These are phyloP conservation scores for Dendrobium chrysotoxum DNA, from an alignment of 106 monocot species.

Conservation along the genomic window DNA sequence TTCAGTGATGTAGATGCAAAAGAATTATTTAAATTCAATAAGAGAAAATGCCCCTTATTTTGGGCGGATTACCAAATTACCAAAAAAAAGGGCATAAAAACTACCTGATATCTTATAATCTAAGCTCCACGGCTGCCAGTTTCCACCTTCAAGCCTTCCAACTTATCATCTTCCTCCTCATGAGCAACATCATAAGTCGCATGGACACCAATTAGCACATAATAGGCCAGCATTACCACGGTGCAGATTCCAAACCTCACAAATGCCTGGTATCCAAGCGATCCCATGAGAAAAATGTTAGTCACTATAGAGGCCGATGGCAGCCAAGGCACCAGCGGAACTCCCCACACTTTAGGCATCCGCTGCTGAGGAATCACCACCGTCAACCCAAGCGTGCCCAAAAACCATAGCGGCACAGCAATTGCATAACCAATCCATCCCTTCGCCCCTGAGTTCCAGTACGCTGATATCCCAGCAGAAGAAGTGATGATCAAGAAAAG, in stretches of 20 bases:
- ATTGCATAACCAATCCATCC: slow-evolving; percentile 30
- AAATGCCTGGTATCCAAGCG: slow-evolving; percentile 20
- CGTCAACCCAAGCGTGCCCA: slow-evolving; percentile 19
- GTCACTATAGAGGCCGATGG: slow-evolving; percentile 31
- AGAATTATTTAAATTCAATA: not conserved
- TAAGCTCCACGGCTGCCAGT: slow-evolving; percentile 4
- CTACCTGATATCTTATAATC: not conserved
- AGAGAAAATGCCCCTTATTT: not conserved
- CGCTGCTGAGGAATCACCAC: slow-evolving; percentile 16
- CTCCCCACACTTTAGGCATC: slow-evolving; percentile 28
- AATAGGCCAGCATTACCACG: slow-evolving; percentile 22
- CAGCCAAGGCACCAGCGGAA: slow-evolving; percentile 33
- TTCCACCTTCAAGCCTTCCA: slow-evolving; percentile 3
- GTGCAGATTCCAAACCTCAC: slow-evolving; percentile 31
- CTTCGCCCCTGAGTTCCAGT: slow-evolving; percentile 18
- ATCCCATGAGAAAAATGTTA: slow-evolving; percentile 33
- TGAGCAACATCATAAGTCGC: slow-evolving; percentile 28
- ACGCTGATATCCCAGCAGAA: slow-evolving; percentile 18
- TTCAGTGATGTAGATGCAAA: not conserved
- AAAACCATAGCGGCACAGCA: slow-evolving; percentile 18
- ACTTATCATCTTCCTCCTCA: slow-evolving; percentile 11
- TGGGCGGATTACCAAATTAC: not conserved
- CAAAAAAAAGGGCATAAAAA: not conserved
- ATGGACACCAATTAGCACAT: slow-evolving; percentile 28
- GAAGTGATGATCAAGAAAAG: slow-evolving; percentile 16